phyloP scores from a whole-genome alignment of 2,329 filamentous ascomycete genomes.

The Furcasterigmium furcatum region DNA sequence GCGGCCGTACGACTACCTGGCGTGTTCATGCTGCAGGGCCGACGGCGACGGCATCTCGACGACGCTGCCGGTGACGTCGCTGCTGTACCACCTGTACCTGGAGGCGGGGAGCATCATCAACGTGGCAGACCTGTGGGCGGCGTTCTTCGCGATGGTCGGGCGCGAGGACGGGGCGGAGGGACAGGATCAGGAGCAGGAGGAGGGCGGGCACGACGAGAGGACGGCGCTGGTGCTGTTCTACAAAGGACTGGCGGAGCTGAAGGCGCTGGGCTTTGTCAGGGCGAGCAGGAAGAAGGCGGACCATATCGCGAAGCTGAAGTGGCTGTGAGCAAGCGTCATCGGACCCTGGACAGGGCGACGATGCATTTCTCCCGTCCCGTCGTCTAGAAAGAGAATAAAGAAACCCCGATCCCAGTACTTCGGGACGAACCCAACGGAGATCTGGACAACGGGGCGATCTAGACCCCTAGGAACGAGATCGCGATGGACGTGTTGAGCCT shows the following conservation, averaged over 20 bases:
- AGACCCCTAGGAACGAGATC: too few relatives aligned
- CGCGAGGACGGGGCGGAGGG: constrained; percentile 31
- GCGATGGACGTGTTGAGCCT: too few relatives aligned
- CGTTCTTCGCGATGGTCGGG: constrained; percentile 65
- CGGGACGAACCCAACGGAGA: too few relatives aligned
- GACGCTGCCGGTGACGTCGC: constrained; percentile 66
- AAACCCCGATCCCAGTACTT: too few relatives aligned
- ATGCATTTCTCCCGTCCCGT: too few relatives aligned
- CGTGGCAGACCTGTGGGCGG: constrained; percentile 74
- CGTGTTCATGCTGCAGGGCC: constrained; percentile 64
- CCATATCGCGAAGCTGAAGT: constrained; percentile 87
- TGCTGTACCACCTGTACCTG: constrained; percentile 75
- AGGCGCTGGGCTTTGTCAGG: constrained; percentile 83
- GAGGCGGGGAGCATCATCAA: constrained; percentile 78
- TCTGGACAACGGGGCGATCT: too few relatives aligned
- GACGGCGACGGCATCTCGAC: constrained; percentile 47
- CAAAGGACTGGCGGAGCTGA: constrained; percentile 77
- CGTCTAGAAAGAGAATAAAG: too few relatives aligned
- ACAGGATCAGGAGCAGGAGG: constrained; percentile 15
- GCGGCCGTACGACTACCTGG: constrained; percentile 73
- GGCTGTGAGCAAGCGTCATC: constrained; percentile 45
- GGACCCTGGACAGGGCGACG: too few relatives aligned
- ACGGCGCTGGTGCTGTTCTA: constrained; percentile 76
- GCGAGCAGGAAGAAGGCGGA: constrained; percentile 87
- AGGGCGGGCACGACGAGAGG: constrained; percentile 46